phyloP scores from a whole-genome alignment of 2,329 filamentous ascomycete species.

The Diaporthe sp. region DNA sequence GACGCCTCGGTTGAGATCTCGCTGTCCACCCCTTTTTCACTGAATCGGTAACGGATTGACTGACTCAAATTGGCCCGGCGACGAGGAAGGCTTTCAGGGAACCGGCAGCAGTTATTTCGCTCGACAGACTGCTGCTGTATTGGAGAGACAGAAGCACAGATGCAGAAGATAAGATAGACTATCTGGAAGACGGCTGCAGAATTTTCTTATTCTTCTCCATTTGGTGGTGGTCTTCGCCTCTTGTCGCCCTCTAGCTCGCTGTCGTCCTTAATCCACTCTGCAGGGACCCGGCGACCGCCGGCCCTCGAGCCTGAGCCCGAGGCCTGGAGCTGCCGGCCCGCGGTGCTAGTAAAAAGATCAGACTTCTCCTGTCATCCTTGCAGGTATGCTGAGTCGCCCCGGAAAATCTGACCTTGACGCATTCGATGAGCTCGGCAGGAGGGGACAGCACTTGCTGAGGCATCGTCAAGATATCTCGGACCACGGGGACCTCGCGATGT shows the following conservation, averaged over 20 bases:
- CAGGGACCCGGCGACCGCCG: constrained; percentile 37
- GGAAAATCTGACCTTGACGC: neutral
- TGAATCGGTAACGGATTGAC: constrained; percentile 23
- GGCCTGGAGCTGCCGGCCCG: constrained; percentile 6
- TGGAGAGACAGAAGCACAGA: neutral
- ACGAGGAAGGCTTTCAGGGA: neutral
- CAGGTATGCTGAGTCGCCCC: constrained; percentile 14
- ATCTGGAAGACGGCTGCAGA: constrained; percentile 23
- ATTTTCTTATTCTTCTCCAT: constrained; percentile 35
- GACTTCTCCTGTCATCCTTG: constrained; percentile 26
- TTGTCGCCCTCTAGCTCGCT: constrained; percentile 33
- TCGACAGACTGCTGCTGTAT: neutral
- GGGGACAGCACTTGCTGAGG: neutral
- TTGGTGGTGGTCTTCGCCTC: constrained; percentile 29
- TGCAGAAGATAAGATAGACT: neutral
- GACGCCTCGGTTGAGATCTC: neutral
- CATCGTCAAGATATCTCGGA: neutral
- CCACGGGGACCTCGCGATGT: constrained; percentile 9
- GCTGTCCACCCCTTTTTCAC: constrained; percentile 11
- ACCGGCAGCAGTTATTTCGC: neutral
- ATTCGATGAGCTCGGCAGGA: neutral
- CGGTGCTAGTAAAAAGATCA: neutral
- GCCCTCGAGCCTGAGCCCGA: neutral
- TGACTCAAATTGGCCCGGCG: constrained; percentile 23
- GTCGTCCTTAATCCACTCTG: constrained; percentile 28